Base-by-base conservation (phyloP, 1,139 yeast genomes). In the Pichia sp. region DNA sequence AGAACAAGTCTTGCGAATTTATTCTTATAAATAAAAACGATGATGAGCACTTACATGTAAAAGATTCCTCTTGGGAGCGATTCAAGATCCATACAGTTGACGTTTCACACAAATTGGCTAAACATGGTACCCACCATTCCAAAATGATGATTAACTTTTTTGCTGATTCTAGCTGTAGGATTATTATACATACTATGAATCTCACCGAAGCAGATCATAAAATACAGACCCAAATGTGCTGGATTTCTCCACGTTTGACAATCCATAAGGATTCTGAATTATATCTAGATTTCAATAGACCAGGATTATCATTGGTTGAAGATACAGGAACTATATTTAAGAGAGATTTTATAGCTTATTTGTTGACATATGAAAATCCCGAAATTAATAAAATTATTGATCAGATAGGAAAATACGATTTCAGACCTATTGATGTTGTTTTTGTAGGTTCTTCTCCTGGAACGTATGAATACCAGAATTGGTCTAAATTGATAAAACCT, bases 71-170 rank as follows among this genome's bases (percentile, higher is more conserved):
- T 21, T 43, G 48, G 42, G 39, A 46, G 22, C 43, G 38, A 19
- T 55, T 40, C 25, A 51, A 49, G 12, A 48, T 59, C 9, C 45
- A 46, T 4, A 45, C 53, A 15, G 44, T 60, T 19, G 56, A 47
- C 32, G 56, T 54, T 4, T 48, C 54, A 7, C 39, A 42, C 18
- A 46, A 43, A 19, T 39, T 56, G 6, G 45, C 47, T 35, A 74
- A 69, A 4, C 54, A 35, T 36, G 60, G 57, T 1, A 69, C 80
- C 3, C 88, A 81, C 53, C 88, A 81, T 54, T 69, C 84, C 2
- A 81, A 81, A 52, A 64, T 80, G 73, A 76, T 80, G 69, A 61
- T 81, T 14, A 79, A 79, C 52, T 64, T 72, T 44, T 75, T 64
- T 50, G 55, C 52, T 3, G 74, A 71, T 46, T 55, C 55, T 1